phyloP scores from a whole-genome alignment of 306 rosid genomes.

The Prunus mira region DNA sequence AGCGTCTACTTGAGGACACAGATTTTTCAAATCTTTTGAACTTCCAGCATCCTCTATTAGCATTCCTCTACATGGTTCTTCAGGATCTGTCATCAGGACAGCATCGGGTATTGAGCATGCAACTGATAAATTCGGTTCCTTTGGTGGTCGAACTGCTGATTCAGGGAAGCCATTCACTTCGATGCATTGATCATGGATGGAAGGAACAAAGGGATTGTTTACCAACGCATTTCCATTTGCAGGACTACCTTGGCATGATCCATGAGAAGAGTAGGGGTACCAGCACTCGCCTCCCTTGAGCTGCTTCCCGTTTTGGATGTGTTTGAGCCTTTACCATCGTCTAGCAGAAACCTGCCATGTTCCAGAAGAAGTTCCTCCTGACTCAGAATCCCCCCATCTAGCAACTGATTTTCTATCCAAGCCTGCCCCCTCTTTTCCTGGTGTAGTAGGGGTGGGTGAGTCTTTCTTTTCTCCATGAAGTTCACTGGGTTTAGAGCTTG shows the following conservation, averaged over 20 bases:
- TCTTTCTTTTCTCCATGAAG: conserved; percentile 39
- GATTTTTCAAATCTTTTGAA: conserved; percentile 72
- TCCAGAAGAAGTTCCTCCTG: conserved; percentile 36
- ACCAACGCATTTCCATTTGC: conserved; percentile 37
- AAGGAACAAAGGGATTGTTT: conserved; percentile 38
- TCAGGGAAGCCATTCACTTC: conserved; percentile 50
- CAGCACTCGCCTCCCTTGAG: conserved; percentile 68
- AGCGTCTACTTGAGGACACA: conserved; percentile 70
- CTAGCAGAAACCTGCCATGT: conserved; percentile 25
- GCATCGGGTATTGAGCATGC: conserved; percentile 29
- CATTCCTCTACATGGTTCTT: conserved; percentile 65
- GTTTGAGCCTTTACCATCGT: conserved; percentile 32
- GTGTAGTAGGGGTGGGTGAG: conserved; percentile 32
- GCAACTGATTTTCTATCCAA: conserved; percentile 42
- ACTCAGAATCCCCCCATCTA: conserved; percentile 29
- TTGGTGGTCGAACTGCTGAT: conserved; percentile 35
- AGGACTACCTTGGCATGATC: conserved; percentile 78
- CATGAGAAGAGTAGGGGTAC: conserved; percentile 69
- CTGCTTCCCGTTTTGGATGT: conserved; percentile 48
- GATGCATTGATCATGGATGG: conserved; percentile 37
- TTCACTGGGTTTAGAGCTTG: conserved; percentile 35
- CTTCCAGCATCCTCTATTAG: conserved; percentile 70
- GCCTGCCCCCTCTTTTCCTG: conserved; percentile 32
- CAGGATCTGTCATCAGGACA: conserved; percentile 39
- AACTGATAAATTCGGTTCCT: conserved; percentile 19